A percentile compares a stretch with the other conserved stretches of the same genome.
Evolutionary conservation across 352 stramenopile species (phyloP).

Genomic region (Thraustochytrium sp.): DNA sequence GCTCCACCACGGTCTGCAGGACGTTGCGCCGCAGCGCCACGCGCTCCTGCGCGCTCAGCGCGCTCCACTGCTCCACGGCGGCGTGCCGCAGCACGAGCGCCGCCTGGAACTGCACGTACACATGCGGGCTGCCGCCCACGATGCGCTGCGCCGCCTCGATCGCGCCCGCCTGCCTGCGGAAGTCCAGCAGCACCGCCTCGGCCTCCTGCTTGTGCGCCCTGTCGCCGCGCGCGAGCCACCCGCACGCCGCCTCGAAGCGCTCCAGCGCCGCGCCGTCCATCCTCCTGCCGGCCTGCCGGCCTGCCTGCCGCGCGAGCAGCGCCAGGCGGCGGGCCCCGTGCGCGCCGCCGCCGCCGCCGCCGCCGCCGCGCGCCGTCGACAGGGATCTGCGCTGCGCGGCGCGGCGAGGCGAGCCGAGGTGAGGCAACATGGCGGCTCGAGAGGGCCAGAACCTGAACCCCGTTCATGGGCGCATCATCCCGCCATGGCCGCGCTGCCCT

Average conservation of each 20-base stretch:
- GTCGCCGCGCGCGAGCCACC: not conserved
- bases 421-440: too few relatives aligned
- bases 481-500: not conserved
- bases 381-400: too few relatives aligned
- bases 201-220: slow-evolving; percentile 3
- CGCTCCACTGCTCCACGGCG: slow-evolving; percentile 11
- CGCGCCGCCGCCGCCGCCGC: too few relatives aligned
- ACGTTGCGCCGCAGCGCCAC: not conserved
- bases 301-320: too few relatives aligned
- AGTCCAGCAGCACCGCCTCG: slow-evolving; percentile 19
- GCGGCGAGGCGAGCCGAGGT: too few relatives aligned
- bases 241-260: slow-evolving; percentile 5
- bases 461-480: too few relatives aligned
- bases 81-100: slow-evolving; percentile 16
- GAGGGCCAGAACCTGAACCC: too few relatives aligned
- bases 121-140: not conserved
- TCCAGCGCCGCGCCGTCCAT: too few relatives aligned
- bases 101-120: slow-evolving; percentile 34
- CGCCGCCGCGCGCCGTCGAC: too few relatives aligned
- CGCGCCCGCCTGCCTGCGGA: not conserved
- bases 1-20: not conserved
- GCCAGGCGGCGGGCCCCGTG: too few relatives aligned
- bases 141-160: not conserved
- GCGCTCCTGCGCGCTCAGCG: not conserved
- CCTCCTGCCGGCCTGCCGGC: too few relatives aligned